Evolutionary conservation across 176 grass and related monocot species (phyloP).

Genomic region (sorghum (Sorghum bicolor)): DNA sequence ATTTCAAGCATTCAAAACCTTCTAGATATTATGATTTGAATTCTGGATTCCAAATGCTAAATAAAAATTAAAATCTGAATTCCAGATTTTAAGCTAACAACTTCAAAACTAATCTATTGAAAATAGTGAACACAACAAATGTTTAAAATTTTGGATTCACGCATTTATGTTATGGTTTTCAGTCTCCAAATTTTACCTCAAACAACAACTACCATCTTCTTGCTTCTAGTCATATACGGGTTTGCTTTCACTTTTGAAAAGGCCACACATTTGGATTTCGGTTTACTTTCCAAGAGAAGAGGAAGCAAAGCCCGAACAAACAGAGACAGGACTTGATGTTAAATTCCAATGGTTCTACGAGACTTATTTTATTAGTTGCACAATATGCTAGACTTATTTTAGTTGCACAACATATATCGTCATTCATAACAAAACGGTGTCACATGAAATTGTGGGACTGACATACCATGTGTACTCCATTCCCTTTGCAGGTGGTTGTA

Average conservation of each 20-base stretch:
- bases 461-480: slow-evolving; percentile 97
- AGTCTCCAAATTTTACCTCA: background rate
- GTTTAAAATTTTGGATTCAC: background rate
- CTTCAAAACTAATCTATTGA: background rate
- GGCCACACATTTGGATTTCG: background rate
- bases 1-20: background rate
- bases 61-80: background rate
- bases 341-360: background rate
- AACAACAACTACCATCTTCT: background rate
- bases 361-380: background rate
- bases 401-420: background rate
- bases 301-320: background rate
- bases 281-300: background rate
- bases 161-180: background rate
- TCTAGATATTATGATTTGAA: background rate
- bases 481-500: slow-evolving; percentile 78
- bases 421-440: background rate
- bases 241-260: background rate
- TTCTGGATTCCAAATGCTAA: background rate
- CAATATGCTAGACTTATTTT: background rate
- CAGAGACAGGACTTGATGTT: background rate
- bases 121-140: background rate
- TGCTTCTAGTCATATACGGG: background rate
- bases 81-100: background rate
- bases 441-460: background rate